Evolutionary conservation across 1,284 basidiomycete species (phyloP).

Genomic region (Trichosporon faecale): DNA sequence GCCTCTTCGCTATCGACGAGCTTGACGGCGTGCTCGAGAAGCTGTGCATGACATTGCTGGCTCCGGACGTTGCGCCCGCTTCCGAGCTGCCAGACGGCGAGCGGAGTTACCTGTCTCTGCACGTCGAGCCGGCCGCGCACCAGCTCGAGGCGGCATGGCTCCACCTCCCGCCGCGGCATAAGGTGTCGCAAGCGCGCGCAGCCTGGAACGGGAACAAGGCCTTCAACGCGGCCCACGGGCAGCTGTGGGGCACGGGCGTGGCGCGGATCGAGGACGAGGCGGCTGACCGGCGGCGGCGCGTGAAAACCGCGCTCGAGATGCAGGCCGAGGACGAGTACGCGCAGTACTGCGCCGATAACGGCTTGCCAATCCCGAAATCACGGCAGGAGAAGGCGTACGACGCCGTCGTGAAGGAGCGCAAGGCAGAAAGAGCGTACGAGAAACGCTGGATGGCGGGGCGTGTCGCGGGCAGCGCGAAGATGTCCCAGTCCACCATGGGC

Average conservation of each 20-base stretch:
- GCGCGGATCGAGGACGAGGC: conserved; percentile 17
- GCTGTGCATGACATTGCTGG: conserved; percentile 34
- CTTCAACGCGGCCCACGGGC: conserved; percentile 31
- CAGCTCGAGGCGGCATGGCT: conserved; percentile 13
- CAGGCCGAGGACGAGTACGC: conserved; percentile 18
- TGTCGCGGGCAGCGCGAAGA: background rate
- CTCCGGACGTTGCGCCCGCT: conserved; percentile 12
- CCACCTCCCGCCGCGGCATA: conserved; percentile 11
- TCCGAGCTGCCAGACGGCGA: background rate
- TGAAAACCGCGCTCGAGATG: conserved; percentile 15
- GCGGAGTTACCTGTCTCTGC: conserved; percentile 18
- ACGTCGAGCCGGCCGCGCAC: conserved; percentile 22
- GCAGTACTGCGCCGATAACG: conserved; percentile 12
- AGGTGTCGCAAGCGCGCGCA: background rate
- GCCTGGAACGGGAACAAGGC: conserved; percentile 10
- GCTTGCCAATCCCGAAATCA: conserved; percentile 11
- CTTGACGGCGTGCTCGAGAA: conserved; percentile 28
- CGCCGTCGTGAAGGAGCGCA: background rate
- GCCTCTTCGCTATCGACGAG: conserved; percentile 29
- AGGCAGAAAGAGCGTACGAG: conserved; percentile 14
- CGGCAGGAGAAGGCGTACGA: conserved; percentile 18
- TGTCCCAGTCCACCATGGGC: background rate
- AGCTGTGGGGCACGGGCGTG: conserved; percentile 33
- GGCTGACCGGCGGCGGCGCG: background rate
- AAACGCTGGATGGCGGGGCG: background rate